phyloP scores from a whole-genome alignment of 495 filamentous ascomycete genomes.

The Astrothelium subdiscretum region DNA sequence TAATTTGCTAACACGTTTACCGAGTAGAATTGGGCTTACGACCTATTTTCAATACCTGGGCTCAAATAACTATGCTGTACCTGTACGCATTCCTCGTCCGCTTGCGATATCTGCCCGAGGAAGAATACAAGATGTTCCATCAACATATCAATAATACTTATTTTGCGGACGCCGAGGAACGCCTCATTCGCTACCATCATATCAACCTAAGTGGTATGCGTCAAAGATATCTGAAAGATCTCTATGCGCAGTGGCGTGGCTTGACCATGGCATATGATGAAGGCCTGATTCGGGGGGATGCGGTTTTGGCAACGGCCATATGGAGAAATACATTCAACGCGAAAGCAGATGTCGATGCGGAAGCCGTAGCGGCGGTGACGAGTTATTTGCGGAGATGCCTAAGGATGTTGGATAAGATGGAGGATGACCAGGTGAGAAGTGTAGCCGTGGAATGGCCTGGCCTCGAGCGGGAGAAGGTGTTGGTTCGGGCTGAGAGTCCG shows the following conservation, averaged over 20 bases:
- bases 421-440: slow-evolving; percentile 41
- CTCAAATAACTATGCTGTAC: slow-evolving; percentile 89
- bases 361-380: slow-evolving; percentile 59
- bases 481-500: slow-evolving; percentile 32
- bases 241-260: slow-evolving; percentile 87
- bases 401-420: slow-evolving; percentile 47
- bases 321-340: slow-evolving; percentile 92
- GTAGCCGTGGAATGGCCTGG: slow-evolving; percentile 29
- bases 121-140: slow-evolving; percentile 51
- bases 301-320: slow-evolving; percentile 72
- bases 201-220: slow-evolving; percentile 52
- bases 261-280: slow-evolving; percentile 77
- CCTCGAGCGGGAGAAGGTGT: slow-evolving; percentile 22
- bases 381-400: slow-evolving; percentile 65
- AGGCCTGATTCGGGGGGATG: slow-evolving; percentile 69
- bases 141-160: slow-evolving; percentile 82
- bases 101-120: slow-evolving; percentile 57
- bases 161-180: slow-evolving; percentile 81
- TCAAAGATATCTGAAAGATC: slow-evolving; percentile 80
- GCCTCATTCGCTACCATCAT: slow-evolving; percentile 65
- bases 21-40: slow-evolving; percentile 48
- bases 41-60: slow-evolving; percentile 88
- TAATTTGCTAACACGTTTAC: neutral
- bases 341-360: slow-evolving; percentile 56
- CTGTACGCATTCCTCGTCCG: slow-evolving; percentile 90